Conservation (phyloP, 768 basidiomycete genomes). For the Kwoniella newhampshirensis region DNA sequence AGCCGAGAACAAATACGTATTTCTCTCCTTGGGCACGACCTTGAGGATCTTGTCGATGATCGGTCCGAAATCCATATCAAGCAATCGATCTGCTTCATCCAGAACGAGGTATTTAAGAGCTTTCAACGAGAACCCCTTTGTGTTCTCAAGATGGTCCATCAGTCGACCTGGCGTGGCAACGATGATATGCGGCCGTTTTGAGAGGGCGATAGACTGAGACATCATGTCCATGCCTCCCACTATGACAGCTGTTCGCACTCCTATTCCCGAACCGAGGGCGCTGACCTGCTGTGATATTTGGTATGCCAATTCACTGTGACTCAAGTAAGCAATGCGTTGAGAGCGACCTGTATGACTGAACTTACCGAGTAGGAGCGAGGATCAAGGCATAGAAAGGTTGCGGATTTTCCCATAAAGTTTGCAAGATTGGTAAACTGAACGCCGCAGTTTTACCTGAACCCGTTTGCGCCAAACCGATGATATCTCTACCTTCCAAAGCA, state of each 20-base stretch:
- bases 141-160: constrained; percentile 91
- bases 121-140: constrained; percentile 90
- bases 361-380: constrained; percentile 80
- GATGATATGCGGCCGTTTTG: constrained; percentile 89
- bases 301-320: constrained; percentile 80
- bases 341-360: constrained; percentile 1
- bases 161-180: constrained; percentile 93
- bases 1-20: constrained; percentile 94
- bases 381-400: constrained; percentile 89
- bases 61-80: constrained; percentile 95
- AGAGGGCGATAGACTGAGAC: constrained; percentile 83
- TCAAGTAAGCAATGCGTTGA: no score
- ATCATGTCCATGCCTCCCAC: constrained; percentile 96
- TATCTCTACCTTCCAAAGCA: constrained; percentile 86
- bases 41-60: constrained; percentile 96
- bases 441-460: constrained; percentile 98
- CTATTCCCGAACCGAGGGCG: constrained; percentile 84
- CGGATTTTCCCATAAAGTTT: constrained; percentile 79
- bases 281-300: constrained; percentile 98
- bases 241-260: constrained; percentile 83
- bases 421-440: constrained; percentile 91
- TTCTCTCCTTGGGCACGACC: constrained; percentile 87
- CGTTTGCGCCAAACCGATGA: constrained; percentile 97
- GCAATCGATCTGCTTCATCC: constrained; percentile 91
- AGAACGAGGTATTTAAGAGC: constrained; percentile 87